Evolutionary conservation across 805 yeast genomes (phyloP).

Genomic region (Suhomyces sp.): DNA sequence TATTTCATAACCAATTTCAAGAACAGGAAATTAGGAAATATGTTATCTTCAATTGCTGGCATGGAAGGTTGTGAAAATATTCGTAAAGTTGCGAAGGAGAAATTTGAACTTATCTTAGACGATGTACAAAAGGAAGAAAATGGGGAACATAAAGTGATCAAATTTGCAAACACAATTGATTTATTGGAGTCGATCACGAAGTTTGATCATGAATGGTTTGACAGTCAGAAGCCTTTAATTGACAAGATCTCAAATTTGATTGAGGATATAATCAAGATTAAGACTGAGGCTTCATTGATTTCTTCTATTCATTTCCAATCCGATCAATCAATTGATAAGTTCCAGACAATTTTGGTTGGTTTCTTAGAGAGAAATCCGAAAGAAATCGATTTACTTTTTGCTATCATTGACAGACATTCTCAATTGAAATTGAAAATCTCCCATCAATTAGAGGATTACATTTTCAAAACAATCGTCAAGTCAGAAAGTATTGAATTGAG

Average conservation of each 20-base stretch:
- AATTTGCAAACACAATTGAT: conserved; percentile 73
- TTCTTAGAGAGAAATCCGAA: conserved; percentile 25
- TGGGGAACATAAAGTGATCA: conserved; percentile 55
- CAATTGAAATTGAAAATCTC: conserved; percentile 48
- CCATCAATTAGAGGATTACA: conserved; percentile 51
- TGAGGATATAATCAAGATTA: conserved; percentile 43
- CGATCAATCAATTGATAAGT: conserved; percentile 62
- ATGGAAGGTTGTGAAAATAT: conserved; percentile 56
- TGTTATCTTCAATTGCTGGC: conserved; percentile 65
- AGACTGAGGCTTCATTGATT: conserved; percentile 43
- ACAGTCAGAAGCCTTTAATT: conserved; percentile 46
- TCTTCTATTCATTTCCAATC: conserved; percentile 69
- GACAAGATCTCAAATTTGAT: conserved; percentile 43
- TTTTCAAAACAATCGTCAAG: conserved; percentile 56
- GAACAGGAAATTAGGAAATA: conserved; percentile 61
- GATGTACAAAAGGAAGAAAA: conserved; percentile 49
- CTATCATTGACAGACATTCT: conserved; percentile 36
- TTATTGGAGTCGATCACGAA: conserved; percentile 53
- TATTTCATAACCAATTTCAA: conserved; percentile 68
- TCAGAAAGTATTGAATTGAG: conserved; percentile 47
- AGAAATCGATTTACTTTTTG: conserved; percentile 30
- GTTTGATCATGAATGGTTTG: conserved; percentile 42
- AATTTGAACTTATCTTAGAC: conserved; percentile 49
- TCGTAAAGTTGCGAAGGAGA: conserved; percentile 53
- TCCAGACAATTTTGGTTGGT: conserved; percentile 46